phyloP scores from a whole-genome alignment of 805 yeast genomes.

The Soucietia sequanensis region DNA sequence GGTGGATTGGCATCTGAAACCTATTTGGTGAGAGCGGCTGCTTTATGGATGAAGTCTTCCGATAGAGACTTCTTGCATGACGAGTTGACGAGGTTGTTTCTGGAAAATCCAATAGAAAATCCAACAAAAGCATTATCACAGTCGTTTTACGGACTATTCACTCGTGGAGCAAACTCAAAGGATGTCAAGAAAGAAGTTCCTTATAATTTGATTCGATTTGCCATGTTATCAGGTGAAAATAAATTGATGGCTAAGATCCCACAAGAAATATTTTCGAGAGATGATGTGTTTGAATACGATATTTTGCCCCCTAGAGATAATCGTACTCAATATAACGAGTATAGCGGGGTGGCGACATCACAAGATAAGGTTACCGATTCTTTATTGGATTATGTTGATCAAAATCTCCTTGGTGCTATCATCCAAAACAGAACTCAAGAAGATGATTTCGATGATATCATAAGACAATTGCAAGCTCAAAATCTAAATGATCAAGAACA shows the following conservation, averaged over 20 bases:
- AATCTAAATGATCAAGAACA: constrained; percentile 9
- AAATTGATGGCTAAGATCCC: constrained; percentile 73
- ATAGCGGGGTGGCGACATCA: constrained; percentile 23
- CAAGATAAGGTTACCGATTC: constrained; percentile 22
- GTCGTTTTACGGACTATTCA: constrained; percentile 13
- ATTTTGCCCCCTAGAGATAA: constrained; percentile 59
- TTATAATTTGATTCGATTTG: constrained; percentile 61
- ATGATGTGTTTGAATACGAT: constrained; percentile 69
- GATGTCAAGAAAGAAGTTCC: constrained; percentile 43
- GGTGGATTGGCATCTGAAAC: constrained; percentile 48
- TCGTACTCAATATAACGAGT: constrained; percentile 36
- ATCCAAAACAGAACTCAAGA: constrained; percentile 33
- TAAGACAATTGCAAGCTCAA: constrained; percentile 20
- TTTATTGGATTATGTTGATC: constrained; percentile 46
- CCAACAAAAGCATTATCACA: constrained; percentile 7
- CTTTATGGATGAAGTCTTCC: constrained; percentile 51
- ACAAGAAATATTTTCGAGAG: constrained; percentile 52
- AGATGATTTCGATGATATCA: constrained; percentile 21
- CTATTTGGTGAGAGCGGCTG: constrained; percentile 54
- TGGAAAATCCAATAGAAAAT: constrained; percentile 3
- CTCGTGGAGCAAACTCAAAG: constrained; percentile 3
- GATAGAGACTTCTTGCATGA: constrained; percentile 48
- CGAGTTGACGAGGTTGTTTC: constrained; percentile 30
- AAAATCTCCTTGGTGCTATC: constrained; percentile 43
- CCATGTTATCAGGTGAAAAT: constrained; percentile 68